These are phyloP conservation scores for Trichoderma koningii DNA, from an alignment of 2,329 filamentous ascomycete genomes.

Conservation along the genomic window DNA sequence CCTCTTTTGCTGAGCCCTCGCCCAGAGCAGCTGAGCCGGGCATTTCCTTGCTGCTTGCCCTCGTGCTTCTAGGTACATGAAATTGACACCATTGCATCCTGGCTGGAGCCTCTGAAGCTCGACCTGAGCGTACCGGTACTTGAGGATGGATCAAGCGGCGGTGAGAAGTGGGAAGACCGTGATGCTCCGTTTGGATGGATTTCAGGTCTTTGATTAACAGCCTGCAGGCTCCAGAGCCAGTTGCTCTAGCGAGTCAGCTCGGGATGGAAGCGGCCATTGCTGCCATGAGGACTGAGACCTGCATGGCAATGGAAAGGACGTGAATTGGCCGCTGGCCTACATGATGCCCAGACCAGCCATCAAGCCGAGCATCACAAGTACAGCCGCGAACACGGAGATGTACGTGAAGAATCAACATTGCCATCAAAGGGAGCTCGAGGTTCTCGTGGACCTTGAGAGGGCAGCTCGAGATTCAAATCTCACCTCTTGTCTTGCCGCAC, in stretches of 20 bases:
- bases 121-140: slow-evolving; percentile 1
- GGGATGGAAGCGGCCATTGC: slow-evolving; percentile 1
- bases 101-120: background rate
- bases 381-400: too few species aligned
- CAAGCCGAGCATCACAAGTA: background rate
- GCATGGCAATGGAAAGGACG: slow-evolving; percentile 7
- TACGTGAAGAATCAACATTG: too few species aligned
- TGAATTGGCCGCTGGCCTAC: slow-evolving; percentile 4
- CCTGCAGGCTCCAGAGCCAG: background rate
- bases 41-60: background rate
- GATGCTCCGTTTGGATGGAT: slow-evolving; percentile 14
- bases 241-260: slow-evolving; percentile 4
- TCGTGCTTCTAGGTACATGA: too few species aligned
- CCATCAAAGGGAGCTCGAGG: too few species aligned
- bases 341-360: background rate
- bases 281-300: slow-evolving; percentile 20
- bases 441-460: too few species aligned
- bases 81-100: too few species aligned
- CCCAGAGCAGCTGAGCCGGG: background rate
- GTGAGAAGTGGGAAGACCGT: slow-evolving; percentile 17
- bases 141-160: slow-evolving; percentile 14
- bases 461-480: too few species aligned
- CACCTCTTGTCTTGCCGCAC: too few species aligned
- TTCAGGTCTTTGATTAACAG: slow-evolving; percentile 6
- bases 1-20: background rate